Percentiles rank a stretch among this genome's conserved stretches.
These are phyloP conservation scores for Isoetes taiwanensis DNA, from an alignment of 75 land plant species.

Conservation along the genomic window DNA sequence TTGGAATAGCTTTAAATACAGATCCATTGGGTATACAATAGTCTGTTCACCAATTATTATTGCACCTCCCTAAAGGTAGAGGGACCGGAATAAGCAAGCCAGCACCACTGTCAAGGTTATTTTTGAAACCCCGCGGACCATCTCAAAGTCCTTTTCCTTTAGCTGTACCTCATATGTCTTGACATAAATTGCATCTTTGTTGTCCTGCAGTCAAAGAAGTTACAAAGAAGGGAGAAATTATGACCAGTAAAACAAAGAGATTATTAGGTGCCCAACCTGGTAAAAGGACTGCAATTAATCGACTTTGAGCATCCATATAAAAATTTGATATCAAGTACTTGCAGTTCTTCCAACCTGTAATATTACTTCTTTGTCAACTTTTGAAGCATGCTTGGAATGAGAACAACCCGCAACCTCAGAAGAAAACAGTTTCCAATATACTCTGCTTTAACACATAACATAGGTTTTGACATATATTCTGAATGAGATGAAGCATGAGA, in stretches of 20 bases:
- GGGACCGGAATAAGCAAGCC: slow-evolving; percentile 91
- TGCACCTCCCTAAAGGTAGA: slow-evolving; percentile 85
- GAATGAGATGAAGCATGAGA: too few relatives aligned
- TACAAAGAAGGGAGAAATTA: neutral
- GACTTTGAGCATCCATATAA: slow-evolving; percentile 88
- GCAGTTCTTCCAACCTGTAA: slow-evolving; percentile 95
- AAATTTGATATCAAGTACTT: slow-evolving; percentile 96
- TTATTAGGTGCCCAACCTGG: too few relatives aligned
- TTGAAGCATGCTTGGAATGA: too few relatives aligned
- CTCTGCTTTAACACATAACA: too few relatives aligned
- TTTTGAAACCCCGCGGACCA: slow-evolving; percentile 96
- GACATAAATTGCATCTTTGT: slow-evolving; percentile 94
- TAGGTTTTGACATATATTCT: too few relatives aligned
- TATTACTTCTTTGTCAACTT: too few relatives aligned
- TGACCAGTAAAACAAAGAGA: too few relatives aligned
- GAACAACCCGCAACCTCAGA: too few relatives aligned
- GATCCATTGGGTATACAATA: slow-evolving; percentile 80
- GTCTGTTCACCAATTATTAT: slow-evolving; percentile 98
- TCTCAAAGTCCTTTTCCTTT: slow-evolving; percentile 96
- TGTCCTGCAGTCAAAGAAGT: slow-evolving; percentile 56
- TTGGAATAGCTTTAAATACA: slow-evolving; percentile 84
- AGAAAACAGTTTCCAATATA: too few relatives aligned
- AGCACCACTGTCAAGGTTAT: slow-evolving; percentile 97
- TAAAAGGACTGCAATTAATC: slow-evolving; percentile 91
- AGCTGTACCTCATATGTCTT: slow-evolving; percentile 95